phyloP scores from a whole-genome alignment of 805 yeast genomes.

The Candida boidinii region DNA sequence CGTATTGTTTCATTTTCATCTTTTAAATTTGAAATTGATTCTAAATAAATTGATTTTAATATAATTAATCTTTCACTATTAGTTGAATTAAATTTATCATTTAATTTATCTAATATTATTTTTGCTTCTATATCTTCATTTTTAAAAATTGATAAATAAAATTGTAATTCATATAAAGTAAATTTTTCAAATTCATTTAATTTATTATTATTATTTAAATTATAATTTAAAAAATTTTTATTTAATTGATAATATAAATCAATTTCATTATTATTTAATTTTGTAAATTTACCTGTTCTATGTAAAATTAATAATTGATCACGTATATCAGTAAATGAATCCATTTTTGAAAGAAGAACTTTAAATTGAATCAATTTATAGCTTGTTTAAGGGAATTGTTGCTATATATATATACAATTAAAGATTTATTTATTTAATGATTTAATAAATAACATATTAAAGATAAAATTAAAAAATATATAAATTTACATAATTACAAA shows the following conservation, averaged over 20 bases:
- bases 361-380: too few relatives aligned
- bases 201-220: conserved; percentile 8
- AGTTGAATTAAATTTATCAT: conserved; percentile 53
- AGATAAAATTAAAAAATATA: too few relatives aligned
- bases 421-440: too few relatives aligned
- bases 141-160: conserved; percentile 53
- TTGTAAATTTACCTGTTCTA: conserved; percentile 40
- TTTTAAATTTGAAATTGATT: conserved; percentile 41
- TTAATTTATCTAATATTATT: conserved; percentile 48
- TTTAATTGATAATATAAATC: conserved; percentile 28
- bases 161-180: conserved; percentile 61
- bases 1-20: conserved; percentile 14
- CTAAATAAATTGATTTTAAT: conserved; percentile 46
- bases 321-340: conserved; percentile 24
- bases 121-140: conserved; percentile 67
- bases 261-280: conserved; percentile 37
- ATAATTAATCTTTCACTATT: conserved; percentile 48
- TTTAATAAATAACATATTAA: too few relatives aligned
- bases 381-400: too few relatives aligned
- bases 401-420: too few relatives aligned
- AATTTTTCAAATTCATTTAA: conserved; percentile 39
- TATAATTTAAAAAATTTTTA: conserved; percentile 24
- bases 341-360: too few relatives aligned
- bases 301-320: conserved; percentile 43
- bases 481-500: too few relatives aligned